Conservation (phyloP, 352 stramenopile species). For the Phytophthora meadii region DNA sequence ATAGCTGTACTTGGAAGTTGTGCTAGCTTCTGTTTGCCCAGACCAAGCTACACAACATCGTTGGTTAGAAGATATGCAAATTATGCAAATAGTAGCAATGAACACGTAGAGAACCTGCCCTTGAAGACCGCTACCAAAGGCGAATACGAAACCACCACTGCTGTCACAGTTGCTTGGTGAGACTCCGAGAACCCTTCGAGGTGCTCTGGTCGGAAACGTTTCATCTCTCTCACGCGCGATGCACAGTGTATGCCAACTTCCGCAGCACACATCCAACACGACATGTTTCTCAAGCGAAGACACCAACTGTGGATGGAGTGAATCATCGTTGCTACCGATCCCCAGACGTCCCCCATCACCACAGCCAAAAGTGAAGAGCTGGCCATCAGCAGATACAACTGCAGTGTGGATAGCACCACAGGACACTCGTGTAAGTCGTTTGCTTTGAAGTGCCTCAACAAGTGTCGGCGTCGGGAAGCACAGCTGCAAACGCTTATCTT, state of each 20-base stretch:
- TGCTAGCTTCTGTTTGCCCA: constrained; percentile 75
- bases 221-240: constrained; percentile 43
- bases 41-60: constrained; percentile 47
- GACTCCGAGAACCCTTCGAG: neutral
- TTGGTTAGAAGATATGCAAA: neutral
- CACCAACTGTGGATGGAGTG: constrained; percentile 58
- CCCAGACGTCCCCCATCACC: constrained; percentile 92
- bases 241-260: constrained; percentile 78
- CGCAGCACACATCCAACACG: constrained; percentile 65
- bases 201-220: constrained; percentile 6
- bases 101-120: constrained; percentile 48
- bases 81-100: neutral
- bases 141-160: constrained; percentile 58
- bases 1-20: constrained; percentile 59
- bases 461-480: constrained; percentile 75
- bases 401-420: constrained; percentile 90
- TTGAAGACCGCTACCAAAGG: constrained; percentile 74
- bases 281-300: constrained; percentile 53
- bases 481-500: constrained; percentile 51
- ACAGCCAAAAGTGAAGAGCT: constrained; percentile 89
- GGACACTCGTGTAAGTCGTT: constrained; percentile 74
- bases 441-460: constrained; percentile 52
- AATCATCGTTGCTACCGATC: constrained; percentile 61
- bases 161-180: constrained; percentile 2
- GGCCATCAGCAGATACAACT: constrained; percentile 57